Base-by-base conservation (phyloP, 1,284 basidiomycete genomes). In the Xerocomus cyaneibrunnescens region DNA sequence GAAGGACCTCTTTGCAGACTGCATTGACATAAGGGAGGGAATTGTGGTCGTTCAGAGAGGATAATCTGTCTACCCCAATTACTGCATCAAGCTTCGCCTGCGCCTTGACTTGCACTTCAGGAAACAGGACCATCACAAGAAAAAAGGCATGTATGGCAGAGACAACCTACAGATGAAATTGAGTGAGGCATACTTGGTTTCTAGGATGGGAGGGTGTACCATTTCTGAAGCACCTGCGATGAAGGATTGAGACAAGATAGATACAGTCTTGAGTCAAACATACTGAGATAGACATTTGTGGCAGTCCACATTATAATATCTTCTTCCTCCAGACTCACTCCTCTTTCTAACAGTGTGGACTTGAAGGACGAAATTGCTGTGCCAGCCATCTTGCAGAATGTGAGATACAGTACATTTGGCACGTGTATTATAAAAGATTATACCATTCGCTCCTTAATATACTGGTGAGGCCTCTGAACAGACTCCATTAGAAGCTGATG, bases 371-470 rank as follows among this genome's bases (percentile, higher is more conserved):
- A 62, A 7, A 57, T 54, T 0, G 73, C 72, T 8, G 58, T 66
- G 0, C 76, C 75, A 2, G 66, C 62, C 7, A 67, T 72, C 77
- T 78, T 21, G 22, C 22, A 2, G 7, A 22, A 27, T 12, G n/a
- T 61, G 21, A 50, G 39, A 27, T 40, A 7, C 14, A 45, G 5
- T 5, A 0, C 3, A 10, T 25, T 30, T 8, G 5, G 1, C 5
- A 31, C 0, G 10, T 16, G 8, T n/a, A 51, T 19, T 3, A 34
- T 0, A 0, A n/a, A n/a, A n/a, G n/a, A n/a, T n/a, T 47, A 7
- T 50, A 76, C 76, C 61, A 79, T 73, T 53, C 75, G 69, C 14
- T 73, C 55, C 49, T 68, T 66, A 3, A 75, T 74, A 45, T 69
- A 72, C 22, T 64, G 56, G 41, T 71, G 74, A 7, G 78, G 77